Percentiles rank a stretch among this genome's conserved stretches.
phyloP scores from a whole-genome alignment of 2,329 filamentous ascomycete species.

The Alternaria conjuncta region DNA sequence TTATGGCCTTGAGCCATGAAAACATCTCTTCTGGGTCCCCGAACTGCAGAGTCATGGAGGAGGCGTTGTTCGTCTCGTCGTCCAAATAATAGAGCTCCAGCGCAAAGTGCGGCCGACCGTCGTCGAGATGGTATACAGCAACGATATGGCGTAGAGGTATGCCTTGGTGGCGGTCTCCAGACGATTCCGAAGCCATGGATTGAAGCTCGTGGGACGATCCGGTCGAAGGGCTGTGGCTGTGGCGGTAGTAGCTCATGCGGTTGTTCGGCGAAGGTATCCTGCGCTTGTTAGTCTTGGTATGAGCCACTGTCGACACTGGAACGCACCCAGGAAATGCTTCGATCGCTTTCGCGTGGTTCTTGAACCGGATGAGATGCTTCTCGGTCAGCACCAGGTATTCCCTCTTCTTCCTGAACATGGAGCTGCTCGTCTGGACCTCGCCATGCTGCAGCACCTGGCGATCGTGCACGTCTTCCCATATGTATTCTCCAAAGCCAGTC shows the following conservation, averaged over 20 bases:
- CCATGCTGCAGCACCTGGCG: conserved; percentile 67
- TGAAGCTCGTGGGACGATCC: conserved; percentile 68
- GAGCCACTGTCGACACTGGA: not conserved
- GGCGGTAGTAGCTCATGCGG: conserved; percentile 56
- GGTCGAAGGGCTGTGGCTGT: conserved; percentile 64
- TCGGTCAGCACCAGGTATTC: conserved; percentile 76
- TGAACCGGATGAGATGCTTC: conserved; percentile 71
- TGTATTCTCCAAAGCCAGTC: conserved; percentile 46
- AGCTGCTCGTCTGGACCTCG: conserved; percentile 72
- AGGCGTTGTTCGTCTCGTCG: conserved; percentile 66
- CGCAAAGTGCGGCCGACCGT: conserved; percentile 69
- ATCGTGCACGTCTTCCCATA: conserved; percentile 47
- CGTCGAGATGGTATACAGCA: conserved; percentile 70
- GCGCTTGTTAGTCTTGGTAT: conserved; percentile 20
- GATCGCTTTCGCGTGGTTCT: conserved; percentile 69
- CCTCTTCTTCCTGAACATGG: conserved; percentile 74
- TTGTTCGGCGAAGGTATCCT: conserved; percentile 42
- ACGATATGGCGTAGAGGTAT: conserved; percentile 71
- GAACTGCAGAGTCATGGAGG: conserved; percentile 69
- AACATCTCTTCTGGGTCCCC: conserved; percentile 69
- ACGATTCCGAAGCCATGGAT: conserved; percentile 56
- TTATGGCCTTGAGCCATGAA: conserved; percentile 68
- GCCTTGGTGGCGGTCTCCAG: conserved; percentile 62
- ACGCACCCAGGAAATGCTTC: conserved; percentile 63
- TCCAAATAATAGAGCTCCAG: conserved; percentile 73